A percentile compares a stretch with the other conserved stretches of the same genome.
Conservation (phyloP, 2,329 filamentous ascomycete genomes). For the Aurifilum marmelostoma region DNA sequence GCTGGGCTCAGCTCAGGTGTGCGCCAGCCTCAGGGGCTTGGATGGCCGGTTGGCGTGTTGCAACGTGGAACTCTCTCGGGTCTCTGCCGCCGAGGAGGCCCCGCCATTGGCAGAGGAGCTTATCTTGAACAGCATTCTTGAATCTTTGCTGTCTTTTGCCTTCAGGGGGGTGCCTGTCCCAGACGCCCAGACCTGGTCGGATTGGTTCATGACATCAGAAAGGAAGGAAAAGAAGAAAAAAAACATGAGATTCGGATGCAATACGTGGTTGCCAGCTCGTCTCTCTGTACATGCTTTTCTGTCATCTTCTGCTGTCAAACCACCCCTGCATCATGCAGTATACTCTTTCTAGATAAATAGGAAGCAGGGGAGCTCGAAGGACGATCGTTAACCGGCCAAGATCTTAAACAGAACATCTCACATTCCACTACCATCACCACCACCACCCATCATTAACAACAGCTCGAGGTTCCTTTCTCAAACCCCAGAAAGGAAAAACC, state of each 20-base stretch:
- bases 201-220: slow-evolving; percentile 16
- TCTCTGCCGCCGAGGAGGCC: slow-evolving; percentile 9
- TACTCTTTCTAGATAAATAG: neutral
- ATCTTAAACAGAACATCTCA: neutral
- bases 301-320: neutral
- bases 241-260: neutral
- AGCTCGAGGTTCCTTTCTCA: neutral
- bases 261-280: neutral
- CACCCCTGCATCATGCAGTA: slow-evolving; percentile 1
- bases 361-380: neutral
- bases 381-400: neutral
- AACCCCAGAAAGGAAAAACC: neutral
- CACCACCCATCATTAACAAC: no score
- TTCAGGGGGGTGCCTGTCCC: slow-evolving; percentile 2
- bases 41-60: neutral
- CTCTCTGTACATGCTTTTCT: slow-evolving; percentile 1
- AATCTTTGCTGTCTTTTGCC: slow-evolving; percentile 4
- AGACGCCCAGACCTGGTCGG: neutral
- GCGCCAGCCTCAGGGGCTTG: slow-evolving; percentile 12
- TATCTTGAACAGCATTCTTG: slow-evolving; percentile 10
- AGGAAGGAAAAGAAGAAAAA: neutral
- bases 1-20: slow-evolving; percentile 6
- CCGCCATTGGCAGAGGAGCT: slow-evolving; percentile 18
- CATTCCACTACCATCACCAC: neutral
- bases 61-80: slow-evolving; percentile 13